Conservation (phyloP, 2,329 filamentous ascomycete genomes). For the Chrysoporthe deuterocubensis region DNA sequence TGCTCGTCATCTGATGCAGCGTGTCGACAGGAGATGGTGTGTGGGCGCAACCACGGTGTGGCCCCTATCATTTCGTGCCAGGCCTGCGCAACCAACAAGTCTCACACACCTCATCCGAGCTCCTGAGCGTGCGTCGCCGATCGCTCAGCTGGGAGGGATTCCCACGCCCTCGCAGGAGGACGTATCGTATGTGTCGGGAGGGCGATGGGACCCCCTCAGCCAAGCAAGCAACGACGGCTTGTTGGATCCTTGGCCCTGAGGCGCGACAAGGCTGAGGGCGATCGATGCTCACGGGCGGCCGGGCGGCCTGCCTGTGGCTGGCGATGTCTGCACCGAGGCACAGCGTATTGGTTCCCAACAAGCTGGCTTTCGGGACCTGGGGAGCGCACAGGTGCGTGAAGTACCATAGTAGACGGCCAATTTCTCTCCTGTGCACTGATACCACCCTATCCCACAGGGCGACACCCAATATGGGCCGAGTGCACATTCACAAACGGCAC, state of each 20-base stretch:
- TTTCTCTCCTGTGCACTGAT: too few relatives aligned
- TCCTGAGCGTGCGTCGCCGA: not conserved
- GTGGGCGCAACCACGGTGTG: conserved; percentile 3
- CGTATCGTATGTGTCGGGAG: not conserved
- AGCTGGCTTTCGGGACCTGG: not conserved
- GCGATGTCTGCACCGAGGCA: not conserved
- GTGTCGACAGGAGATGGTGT: conserved; percentile 4
- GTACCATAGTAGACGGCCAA: too few relatives aligned
- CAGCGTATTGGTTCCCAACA: not conserved
- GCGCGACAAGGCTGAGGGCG: too few relatives aligned
- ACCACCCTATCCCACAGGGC: too few relatives aligned
- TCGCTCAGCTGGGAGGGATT: not conserved
- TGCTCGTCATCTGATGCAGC: conserved; percentile 7
- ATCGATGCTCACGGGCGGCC: not conserved
- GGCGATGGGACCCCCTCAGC: not conserved
- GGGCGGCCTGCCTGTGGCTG: not conserved
- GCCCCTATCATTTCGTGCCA: conserved; percentile 6
- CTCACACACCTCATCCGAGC: not conserved
- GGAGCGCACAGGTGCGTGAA: not conserved
- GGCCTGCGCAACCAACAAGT: conserved; percentile 4
- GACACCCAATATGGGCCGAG: too few relatives aligned
- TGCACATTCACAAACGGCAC: not conserved
- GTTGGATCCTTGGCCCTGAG: too few relatives aligned
- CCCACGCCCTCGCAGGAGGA: not conserved
- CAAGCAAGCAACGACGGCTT: not conserved